These are phyloP conservation scores for Phlebiopsis gigantea DNA, from an alignment of 768 basidiomycete species.

Conservation along the genomic window DNA sequence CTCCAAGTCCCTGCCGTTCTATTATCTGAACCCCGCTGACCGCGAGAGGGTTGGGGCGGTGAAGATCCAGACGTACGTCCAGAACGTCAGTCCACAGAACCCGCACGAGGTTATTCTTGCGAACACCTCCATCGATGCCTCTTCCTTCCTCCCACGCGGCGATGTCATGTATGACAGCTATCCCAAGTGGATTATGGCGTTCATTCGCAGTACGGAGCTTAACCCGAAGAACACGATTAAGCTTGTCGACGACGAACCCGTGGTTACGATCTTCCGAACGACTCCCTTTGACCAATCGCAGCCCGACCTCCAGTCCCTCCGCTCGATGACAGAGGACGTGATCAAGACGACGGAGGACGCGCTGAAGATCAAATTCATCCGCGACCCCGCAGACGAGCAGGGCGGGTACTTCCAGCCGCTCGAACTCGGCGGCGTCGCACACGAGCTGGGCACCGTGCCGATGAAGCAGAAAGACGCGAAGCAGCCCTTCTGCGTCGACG, in stretches of 20 bases:
- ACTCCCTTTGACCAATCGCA: not conserved
- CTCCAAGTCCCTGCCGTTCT: conserved; percentile 14
- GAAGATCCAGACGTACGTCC: conserved; percentile 21
- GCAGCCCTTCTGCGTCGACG: conserved; percentile 5
- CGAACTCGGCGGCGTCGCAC: conserved; percentile 23
- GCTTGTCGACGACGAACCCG: conserved; percentile 16
- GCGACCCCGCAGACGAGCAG: conserved; percentile 4
- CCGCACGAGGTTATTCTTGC: conserved; percentile 14
- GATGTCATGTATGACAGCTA: not conserved
- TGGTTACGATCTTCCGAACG: conserved; percentile 6
- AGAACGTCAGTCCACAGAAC: not conserved
- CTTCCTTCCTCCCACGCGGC: conserved; percentile 23
- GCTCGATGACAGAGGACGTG: not conserved
- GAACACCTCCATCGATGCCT: conserved; percentile 22
- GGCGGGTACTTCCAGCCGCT: conserved; percentile 11
- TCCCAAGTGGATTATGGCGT: conserved; percentile 15
- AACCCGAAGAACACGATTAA: conserved; percentile 13
- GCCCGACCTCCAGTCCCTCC: not conserved
- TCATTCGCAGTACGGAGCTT: conserved; percentile 12
- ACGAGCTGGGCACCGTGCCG: conserved; percentile 24
- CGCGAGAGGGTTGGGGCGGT: conserved; percentile 18
- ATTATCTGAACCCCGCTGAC: conserved; percentile 10
- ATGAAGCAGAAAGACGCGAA: conserved; percentile 7
- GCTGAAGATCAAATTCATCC: conserved; percentile 8
- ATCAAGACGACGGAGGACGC: conserved; percentile 5